Evolutionary conservation across 2,329 filamentous ascomycete species (phyloP).

Genomic region (Plenodomus biglobosus): DNA sequence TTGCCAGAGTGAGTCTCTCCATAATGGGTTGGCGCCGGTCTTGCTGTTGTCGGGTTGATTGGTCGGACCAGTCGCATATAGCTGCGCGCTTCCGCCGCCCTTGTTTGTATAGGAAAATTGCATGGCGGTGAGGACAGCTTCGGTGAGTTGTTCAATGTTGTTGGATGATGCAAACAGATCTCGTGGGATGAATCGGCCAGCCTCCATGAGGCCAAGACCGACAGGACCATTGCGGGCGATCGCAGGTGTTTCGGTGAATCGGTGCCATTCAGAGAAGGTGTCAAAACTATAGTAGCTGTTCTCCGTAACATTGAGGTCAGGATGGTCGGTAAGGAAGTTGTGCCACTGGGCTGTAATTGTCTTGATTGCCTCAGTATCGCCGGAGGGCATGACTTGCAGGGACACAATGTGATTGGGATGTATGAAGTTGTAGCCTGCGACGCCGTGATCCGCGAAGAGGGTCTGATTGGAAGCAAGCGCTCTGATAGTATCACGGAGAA

Average conservation of each 20-base stretch:
- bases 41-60: conserved; percentile 37
- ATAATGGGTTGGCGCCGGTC: conserved; percentile 37
- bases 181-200: conserved; percentile 38
- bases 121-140: conserved; percentile 38
- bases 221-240: conserved; percentile 40
- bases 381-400: conserved; percentile 35
- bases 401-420: conserved; percentile 35
- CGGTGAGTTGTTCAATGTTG: conserved; percentile 28
- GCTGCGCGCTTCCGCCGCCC: conserved; percentile 34
- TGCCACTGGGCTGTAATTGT: conserved; percentile 33
- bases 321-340: conserved; percentile 36
- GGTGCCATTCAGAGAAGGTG: conserved; percentile 37
- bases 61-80: conserved; percentile 40
- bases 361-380: conserved; percentile 28
- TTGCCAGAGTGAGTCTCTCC: conserved; percentile 39
- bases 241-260: conserved; percentile 31
- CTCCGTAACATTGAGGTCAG: conserved; percentile 34
- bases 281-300: conserved; percentile 37
- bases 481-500: conserved; percentile 35
- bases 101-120: conserved; percentile 32
- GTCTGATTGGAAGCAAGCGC: conserved; percentile 37
- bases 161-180: conserved; percentile 25
- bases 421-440: conserved; percentile 43
- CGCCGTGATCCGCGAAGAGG: conserved; percentile 30
- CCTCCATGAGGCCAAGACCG: conserved; percentile 37